A percentile compares a stretch with the other conserved stretches of the same genome.
These are phyloP conservation scores for Globisporangium apiculatum DNA, from an alignment of 352 stramenopile genomes.

Conservation along the genomic window DNA sequence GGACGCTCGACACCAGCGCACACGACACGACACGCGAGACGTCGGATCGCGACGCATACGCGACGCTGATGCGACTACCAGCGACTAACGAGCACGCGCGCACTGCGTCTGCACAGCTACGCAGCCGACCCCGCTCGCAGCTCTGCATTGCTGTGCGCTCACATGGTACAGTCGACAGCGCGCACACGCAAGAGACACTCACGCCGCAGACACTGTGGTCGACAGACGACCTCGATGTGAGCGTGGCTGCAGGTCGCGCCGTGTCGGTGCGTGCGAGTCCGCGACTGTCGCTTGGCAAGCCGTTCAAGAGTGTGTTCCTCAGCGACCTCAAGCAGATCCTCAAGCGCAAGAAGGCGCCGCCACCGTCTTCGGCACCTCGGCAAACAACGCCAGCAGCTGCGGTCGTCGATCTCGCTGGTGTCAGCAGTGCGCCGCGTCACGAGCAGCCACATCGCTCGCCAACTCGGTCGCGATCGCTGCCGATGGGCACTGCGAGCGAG, in stretches of 20 bases:
- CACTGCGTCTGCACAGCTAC: too few relatives aligned
- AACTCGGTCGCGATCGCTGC: background rate
- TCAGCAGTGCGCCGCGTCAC: background rate
- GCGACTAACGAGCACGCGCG: too few relatives aligned
- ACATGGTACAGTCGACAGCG: constrained; percentile 7
- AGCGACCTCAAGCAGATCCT: constrained; percentile 14
- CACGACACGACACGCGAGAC: too few relatives aligned
- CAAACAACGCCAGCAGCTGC: background rate
- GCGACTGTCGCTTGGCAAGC: background rate
- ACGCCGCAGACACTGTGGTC: constrained; percentile 6
- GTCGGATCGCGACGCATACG: too few relatives aligned
- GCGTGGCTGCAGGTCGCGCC: background rate
- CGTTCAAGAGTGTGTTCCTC: constrained; percentile 4
- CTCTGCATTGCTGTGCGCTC: constrained; percentile 8
- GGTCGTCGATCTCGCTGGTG: too few relatives aligned
- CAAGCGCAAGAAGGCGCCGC: constrained; percentile 5
- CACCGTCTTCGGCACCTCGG: background rate
- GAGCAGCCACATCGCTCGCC: background rate
- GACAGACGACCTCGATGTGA: background rate
- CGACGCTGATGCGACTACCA: too few relatives aligned
- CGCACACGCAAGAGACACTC: constrained; percentile 1
- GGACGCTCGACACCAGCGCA: too few relatives aligned
- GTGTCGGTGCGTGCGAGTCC: background rate
- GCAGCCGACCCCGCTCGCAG: background rate
- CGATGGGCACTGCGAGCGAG: background rate